These are phyloP conservation scores for Fraxinus velutina DNA, from an alignment of 305 asterid species.

Conservation along the genomic window DNA sequence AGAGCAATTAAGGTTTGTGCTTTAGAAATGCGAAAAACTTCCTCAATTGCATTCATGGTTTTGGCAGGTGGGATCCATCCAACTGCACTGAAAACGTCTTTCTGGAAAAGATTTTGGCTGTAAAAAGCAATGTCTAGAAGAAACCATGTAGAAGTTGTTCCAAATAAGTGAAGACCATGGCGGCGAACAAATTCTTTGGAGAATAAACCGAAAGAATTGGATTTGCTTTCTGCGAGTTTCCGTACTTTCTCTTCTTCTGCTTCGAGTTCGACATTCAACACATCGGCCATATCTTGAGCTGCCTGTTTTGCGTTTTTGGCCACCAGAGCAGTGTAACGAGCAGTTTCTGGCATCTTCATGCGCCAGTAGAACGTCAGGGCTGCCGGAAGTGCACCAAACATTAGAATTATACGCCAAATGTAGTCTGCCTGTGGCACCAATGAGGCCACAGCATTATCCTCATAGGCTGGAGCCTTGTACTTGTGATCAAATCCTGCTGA, in stretches of 20 bases:
- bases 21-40: conserved; percentile 43
- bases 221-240: background rate
- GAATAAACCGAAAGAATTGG: conserved; percentile 43
- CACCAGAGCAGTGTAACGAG: conserved; percentile 70
- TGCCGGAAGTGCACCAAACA: conserved; percentile 70
- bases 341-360: conserved; percentile 76
- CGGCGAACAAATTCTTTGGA: conserved; percentile 41
- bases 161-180: conserved; percentile 59
- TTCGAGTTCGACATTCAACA: conserved; percentile 49
- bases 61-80: conserved; percentile 60
- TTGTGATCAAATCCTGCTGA: conserved; percentile 32
- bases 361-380: conserved; percentile 66
- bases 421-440: conserved; percentile 53
- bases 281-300: conserved; percentile 55
- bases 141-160: conserved; percentile 60
- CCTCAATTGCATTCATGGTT: conserved; percentile 57
- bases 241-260: conserved; percentile 40
- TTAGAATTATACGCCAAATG: conserved; percentile 53
- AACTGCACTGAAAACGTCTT: conserved; percentile 48
- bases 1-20: conserved; percentile 62
- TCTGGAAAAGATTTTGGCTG: conserved; percentile 59
- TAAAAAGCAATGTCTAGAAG: conserved; percentile 41
- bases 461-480: conserved; percentile 39
- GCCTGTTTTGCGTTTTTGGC: conserved; percentile 64
- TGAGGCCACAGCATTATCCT: conserved; percentile 27